Evolutionary conservation across 75 land plant genomes (phyloP), one percentile per base, ranked within the genome.

Genomic region (Ceratopteris richardii): DNA sequence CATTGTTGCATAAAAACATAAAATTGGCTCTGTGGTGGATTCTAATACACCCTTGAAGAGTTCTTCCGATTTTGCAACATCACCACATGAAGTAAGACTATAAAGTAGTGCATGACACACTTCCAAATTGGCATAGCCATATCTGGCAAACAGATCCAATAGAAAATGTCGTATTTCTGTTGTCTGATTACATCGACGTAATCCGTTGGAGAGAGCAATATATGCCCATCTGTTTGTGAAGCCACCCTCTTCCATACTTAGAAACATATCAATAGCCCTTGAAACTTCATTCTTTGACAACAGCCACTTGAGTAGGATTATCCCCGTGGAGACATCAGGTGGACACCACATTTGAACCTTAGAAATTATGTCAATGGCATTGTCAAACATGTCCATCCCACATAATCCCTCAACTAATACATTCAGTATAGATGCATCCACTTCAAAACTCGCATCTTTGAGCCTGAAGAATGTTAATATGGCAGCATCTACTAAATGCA

Each of bases 261-360:
- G 29, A 39, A 82, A 50, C 10, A 77, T 28, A 23, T 31, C 26
- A 48, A 75, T 60, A 39, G 93, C 88, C 61, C 68, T 73, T 31
- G 62, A 67, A 29, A 68, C 42, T 50, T 48, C 62, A 0, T 84
- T 80, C 31, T 63, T 71, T 64, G 76, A 68, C 57, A 85, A 81
- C 44, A 88, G 66, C 11, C 89, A 89, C 53, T 84, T 72, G 54
- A 88, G 53, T 19, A 88, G 28, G 25, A 77, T 43, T 21, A 80
- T 80, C 59, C 61, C 80, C 29, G 77, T 80, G 9, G 31, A 44
- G 2, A 72, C 51, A 66, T 82, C 74, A 0, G 86, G 72, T 40
- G 0, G 12, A 10, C 56, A 47, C 29, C 51, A 36, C 6, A 31
- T 54, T 22, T 58, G 64, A 7, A 31, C 44, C 22, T 28, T 29